Conservation (phyloP, 257 asterid genomes). For the Capsicum pubescens region DNA sequence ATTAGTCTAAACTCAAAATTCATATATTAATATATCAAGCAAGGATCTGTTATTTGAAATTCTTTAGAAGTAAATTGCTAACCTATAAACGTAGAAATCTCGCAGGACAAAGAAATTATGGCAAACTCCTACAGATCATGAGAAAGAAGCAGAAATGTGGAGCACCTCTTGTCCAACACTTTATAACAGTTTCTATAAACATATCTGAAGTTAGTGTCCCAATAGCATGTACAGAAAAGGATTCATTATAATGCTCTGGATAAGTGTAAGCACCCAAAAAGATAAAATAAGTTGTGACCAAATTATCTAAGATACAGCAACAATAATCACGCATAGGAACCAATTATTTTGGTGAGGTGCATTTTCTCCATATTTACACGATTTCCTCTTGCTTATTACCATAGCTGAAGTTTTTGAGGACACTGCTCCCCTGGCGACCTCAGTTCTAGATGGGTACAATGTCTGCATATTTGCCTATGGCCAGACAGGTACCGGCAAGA, state of each 20-base stretch:
- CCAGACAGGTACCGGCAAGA: slow-evolving; percentile 97
- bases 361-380: slow-evolving; percentile 10
- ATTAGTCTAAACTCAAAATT: not conserved
- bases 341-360: not conserved
- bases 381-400: slow-evolving; percentile 25
- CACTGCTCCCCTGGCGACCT: slow-evolving; percentile 81
- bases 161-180: not conserved
- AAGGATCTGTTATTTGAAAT: not conserved
- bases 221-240: not conserved
- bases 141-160: not conserved
- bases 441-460: slow-evolving; percentile 92
- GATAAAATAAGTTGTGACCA: not conserved
- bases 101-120: not conserved
- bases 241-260: not conserved
- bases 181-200: not conserved
- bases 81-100: not conserved
- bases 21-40: not conserved
- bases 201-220: not conserved
- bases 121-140: not conserved
- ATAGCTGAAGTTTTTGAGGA: slow-evolving; percentile 90
- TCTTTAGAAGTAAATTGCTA: not conserved
- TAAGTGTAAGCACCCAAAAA: not conserved
- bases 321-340: not conserved
- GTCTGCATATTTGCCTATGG: slow-evolving; percentile 97
- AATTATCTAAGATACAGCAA: not conserved